A percentile compares a stretch with the other conserved stretches of the same genome.
phyloP scores from a whole-genome alignment of 169 alveolate species.

The Eimeria necatrix region DNA sequence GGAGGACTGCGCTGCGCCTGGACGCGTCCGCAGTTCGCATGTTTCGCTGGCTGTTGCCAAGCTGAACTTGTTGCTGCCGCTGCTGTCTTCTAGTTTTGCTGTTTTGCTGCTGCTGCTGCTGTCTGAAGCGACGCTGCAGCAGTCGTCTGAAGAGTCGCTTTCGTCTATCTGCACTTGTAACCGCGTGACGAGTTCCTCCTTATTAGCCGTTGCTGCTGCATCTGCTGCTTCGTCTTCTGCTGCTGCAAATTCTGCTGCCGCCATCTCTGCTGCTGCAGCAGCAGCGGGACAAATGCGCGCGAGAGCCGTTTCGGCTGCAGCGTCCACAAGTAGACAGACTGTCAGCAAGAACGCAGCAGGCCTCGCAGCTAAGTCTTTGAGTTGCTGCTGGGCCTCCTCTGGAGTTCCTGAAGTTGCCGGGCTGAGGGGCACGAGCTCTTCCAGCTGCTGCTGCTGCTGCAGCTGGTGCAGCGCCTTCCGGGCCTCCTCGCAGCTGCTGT shows the following conservation, averaged over 20 bases:
- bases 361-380: neutral
- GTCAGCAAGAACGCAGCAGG: constrained; percentile 41
- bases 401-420: neutral
- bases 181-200: neutral
- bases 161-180: constrained; percentile 42
- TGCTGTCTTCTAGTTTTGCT: neutral
- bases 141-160: constrained; percentile 35
- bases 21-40: neutral
- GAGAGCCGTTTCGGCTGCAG: constrained; percentile 25
- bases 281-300: constrained; percentile 37
- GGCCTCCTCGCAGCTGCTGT: constrained; percentile 47
- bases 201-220: constrained; percentile 17
- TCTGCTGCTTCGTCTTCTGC: constrained; percentile 10
- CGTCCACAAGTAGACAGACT: constrained; percentile 13
- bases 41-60: neutral
- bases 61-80: constrained; percentile 6
- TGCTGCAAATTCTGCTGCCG: neutral
- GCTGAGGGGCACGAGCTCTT: neutral
- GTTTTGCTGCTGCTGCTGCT: neutral
- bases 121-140: constrained; percentile 18
- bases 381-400: neutral
- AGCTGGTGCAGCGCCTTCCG: constrained; percentile 25
- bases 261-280: constrained; percentile 45
- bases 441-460: constrained; percentile 24
- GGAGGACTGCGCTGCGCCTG: neutral